Evolutionary conservation across 179 eudicot species (phyloP).

Genomic region (Carnegiea gigantea): DNA sequence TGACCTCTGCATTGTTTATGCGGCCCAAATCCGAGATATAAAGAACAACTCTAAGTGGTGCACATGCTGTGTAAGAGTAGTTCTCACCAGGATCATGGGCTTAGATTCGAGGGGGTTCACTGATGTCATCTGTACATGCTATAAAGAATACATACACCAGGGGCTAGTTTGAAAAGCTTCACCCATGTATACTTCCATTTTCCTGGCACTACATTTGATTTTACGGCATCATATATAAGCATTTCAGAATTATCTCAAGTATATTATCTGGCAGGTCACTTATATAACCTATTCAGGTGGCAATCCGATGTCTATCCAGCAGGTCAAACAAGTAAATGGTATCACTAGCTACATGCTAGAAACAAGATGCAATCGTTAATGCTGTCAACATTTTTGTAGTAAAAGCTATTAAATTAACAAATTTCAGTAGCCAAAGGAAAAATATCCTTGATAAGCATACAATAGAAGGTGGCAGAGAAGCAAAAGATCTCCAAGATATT

Average conservation of each 20-base stretch:
- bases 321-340: too few species aligned
- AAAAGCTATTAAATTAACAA: too few species aligned
- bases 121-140: background rate
- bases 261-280: background rate
- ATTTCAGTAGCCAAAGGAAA: too few species aligned
- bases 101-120: background rate
- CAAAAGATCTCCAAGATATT: background rate
- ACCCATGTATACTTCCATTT: background rate
- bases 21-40: background rate
- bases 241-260: too few species aligned
- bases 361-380: too few species aligned
- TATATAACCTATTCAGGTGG: background rate
- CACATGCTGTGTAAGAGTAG: background rate
- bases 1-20: background rate
- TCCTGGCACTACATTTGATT: background rate
- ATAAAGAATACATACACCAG: background rate
- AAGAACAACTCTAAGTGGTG: background rate
- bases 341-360: too few species aligned
- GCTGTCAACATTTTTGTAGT: too few species aligned
- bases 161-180: background rate
- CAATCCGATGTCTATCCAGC: too few species aligned
- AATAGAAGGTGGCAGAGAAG: too few species aligned
- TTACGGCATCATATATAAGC: background rate
- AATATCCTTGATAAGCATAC: too few species aligned
- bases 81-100: background rate